Evolutionary conservation across 1,284 basidiomycete genomes (phyloP), one percentile per base, ranked within the genome.

Genomic region (Sphaerobolus stellatus): DNA sequence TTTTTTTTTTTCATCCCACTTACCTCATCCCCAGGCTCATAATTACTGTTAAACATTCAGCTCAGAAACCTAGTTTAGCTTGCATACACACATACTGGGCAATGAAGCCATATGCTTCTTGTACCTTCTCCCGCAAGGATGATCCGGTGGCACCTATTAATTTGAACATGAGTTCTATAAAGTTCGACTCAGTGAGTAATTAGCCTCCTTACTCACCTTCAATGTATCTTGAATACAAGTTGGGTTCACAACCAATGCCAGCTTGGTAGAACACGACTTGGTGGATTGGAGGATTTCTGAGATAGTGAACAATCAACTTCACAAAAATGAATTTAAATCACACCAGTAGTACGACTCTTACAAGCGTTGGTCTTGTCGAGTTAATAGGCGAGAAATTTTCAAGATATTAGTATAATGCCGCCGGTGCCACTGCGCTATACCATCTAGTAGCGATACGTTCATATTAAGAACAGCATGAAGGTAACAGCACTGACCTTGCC

Each of bases 101-200:
- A 61, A 88, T 83, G 65, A 88, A 88, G 9, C 77, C 82, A 67
- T 88, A 88, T 24, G 82, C 84, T 58, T 88, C 84, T 66, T 88
- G 82, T 4, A 88, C 83, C 63, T 88, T 87, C 50, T 82, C 81
- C 34, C 70, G 82, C 56, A 88, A 66, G 40, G 78, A 76, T 41
- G 72, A 75, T 22, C 84, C 86, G 2, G 80, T 82, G 4, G 78
- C 75, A 28, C 83, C 85, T 87, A 54, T 28, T 38, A n/a, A 31
- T 28, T 27, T 24, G 38, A n/a, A 36, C n/a, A 30, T 40, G 24
- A 22, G 30, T 27, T 13, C 33, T 20, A 45, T 20, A 6, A 24
- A 20, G 16, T 41, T 27, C 41, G n/a, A 34, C 28, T 56, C 18
- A 59, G n/a, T 28, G 4, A 7, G 14, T 22, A 3, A n/a, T n/a